A percentile compares a stretch with the other conserved stretches of the same genome.
phyloP scores from a whole-genome alignment of 202 grass and related monocot genomes.

The Schoenoplectus tabernaemontani region DNA sequence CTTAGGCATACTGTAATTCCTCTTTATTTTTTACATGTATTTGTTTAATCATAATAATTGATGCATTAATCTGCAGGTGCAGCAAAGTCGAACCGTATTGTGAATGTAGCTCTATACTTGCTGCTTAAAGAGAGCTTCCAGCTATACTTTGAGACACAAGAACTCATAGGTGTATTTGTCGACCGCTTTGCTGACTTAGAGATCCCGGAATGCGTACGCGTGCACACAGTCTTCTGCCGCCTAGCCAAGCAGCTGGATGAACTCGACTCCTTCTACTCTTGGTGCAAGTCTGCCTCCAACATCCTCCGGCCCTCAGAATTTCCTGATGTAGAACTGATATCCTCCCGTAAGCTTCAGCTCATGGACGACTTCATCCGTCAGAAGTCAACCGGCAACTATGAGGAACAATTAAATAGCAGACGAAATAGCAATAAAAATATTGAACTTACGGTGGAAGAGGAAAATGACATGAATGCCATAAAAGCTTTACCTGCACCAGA shows the following conservation, averaged over 20 bases:
- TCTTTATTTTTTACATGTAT: not conserved
- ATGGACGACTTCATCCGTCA: conserved; percentile 78
- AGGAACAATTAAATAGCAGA: conserved; percentile 5
- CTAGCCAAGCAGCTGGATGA: conserved; percentile 65
- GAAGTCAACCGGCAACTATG: not conserved
- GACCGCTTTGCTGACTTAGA: conserved; percentile 66
- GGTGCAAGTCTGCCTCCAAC: conserved; percentile 51
- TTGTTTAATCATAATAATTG: not conserved
- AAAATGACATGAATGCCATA: conserved; percentile 37
- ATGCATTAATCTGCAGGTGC: conserved; percentile 27
- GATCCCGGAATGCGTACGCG: conserved; percentile 41
- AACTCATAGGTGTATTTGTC: conserved; percentile 47
- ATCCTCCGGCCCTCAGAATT: conserved; percentile 56
- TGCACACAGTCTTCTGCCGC: conserved; percentile 41
- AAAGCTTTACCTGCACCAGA: conserved; percentile 47
- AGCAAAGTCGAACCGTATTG: conserved; percentile 59
- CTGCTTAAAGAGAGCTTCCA: conserved; percentile 90
- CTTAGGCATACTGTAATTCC: not conserved
- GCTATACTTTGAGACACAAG: conserved; percentile 62
- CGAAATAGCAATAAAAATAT: not conserved
- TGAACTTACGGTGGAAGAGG: conserved; percentile 21
- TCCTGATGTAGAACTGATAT: conserved; percentile 63
- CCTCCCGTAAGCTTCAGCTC: conserved; percentile 61
- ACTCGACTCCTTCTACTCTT: conserved; percentile 49
- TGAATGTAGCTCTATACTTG: conserved; percentile 55